Percentiles rank a stretch among this genome's conserved stretches.
Evolutionary conservation across 495 filamentous ascomycete genomes (phyloP).

Genomic region (Daldinia bambusicola): DNA sequence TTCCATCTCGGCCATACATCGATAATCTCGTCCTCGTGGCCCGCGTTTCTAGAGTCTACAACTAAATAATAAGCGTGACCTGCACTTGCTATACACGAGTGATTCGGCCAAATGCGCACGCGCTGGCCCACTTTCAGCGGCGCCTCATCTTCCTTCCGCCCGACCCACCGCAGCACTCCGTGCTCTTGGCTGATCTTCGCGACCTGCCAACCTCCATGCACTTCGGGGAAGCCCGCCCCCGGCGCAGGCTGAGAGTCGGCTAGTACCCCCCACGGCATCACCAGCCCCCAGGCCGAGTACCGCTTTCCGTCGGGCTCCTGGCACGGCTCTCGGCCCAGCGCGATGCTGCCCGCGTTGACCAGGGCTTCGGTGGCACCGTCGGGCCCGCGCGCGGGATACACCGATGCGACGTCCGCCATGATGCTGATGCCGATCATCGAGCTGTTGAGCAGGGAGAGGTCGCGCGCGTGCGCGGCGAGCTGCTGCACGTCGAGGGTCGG

Average conservation of each 20-base stretch:
- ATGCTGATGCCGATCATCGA: conserved; percentile 74
- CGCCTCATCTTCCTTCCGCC: conserved; percentile 60
- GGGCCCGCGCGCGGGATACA: conserved; percentile 70
- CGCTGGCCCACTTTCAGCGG: conserved; percentile 67
- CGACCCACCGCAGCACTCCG: conserved; percentile 66
- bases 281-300: conserved; percentile 78
- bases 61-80: conserved; percentile 80
- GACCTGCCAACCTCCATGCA: conserved; percentile 67
- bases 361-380: conserved; percentile 70
- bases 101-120: conserved; percentile 83
- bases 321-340: conserved; percentile 81
- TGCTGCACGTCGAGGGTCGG: conserved; percentile 85
- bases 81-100: conserved; percentile 81
- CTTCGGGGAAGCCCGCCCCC: conserved; percentile 52
- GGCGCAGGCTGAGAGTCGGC: conserved; percentile 38
- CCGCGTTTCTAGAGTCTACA: conserved; percentile 69
- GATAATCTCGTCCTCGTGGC: conserved; percentile 65
- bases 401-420: conserved; percentile 74
- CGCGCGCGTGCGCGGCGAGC: conserved; percentile 72
- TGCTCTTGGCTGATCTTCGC: conserved; percentile 73
- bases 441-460: conserved; percentile 52
- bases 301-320: conserved; percentile 53
- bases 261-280: conserved; percentile 66
- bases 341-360: conserved; percentile 74
- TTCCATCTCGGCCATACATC: conserved; percentile 76